A percentile compares a stretch with the other conserved stretches of the same genome.
Evolutionary conservation across 441 rosid genomes (phyloP).

Genomic region (Pelargonium citronellum): DNA sequence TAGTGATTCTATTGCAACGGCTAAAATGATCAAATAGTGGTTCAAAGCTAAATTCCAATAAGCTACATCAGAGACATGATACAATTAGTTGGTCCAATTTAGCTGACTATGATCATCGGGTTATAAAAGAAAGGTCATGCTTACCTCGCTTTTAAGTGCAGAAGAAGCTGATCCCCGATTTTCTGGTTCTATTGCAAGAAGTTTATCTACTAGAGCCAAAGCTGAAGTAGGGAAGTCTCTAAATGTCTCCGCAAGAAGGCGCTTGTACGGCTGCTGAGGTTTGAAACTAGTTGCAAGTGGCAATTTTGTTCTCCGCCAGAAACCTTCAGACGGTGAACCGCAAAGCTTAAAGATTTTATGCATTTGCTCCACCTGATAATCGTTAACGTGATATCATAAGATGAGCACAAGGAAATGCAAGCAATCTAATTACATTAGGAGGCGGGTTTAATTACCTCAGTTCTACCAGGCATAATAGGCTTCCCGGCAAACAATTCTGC

Average conservation of each 20-base stretch:
- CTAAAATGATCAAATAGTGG: not conserved
- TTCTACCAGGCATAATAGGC: slow-evolving; percentile 99
- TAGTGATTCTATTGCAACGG: no score
- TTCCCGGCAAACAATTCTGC: slow-evolving; percentile 95
- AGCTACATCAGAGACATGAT: no score
- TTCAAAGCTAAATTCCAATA: not conserved
- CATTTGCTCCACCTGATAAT: slow-evolving; percentile 80
- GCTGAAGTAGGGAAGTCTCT: slow-evolving; percentile 88
- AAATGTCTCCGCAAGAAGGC: slow-evolving; percentile 79
- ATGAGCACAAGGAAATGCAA: slow-evolving; percentile 1
- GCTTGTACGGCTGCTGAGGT: slow-evolving; percentile 89
- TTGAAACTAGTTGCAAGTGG: slow-evolving; percentile 94
- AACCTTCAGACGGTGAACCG: slow-evolving; percentile 93
- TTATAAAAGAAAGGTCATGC: not conserved
- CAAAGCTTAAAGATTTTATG: slow-evolving; percentile 95
- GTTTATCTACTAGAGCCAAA: slow-evolving; percentile 71
- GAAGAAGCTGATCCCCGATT: slow-evolving; percentile 79
- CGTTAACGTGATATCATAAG: slow-evolving; percentile 5
- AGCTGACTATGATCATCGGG: no score
- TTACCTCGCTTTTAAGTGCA: slow-evolving; percentile 81
- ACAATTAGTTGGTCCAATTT: no score
- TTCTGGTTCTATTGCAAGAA: slow-evolving; percentile 79
- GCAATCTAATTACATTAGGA: no score
- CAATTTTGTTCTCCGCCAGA: slow-evolving; percentile 84
- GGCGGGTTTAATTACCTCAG: slow-evolving; percentile 50